A percentile compares a stretch with the other conserved stretches of the same genome.
Conservation (phyloP, 2,329 filamentous ascomycete species). For the Calycina marina region DNA sequence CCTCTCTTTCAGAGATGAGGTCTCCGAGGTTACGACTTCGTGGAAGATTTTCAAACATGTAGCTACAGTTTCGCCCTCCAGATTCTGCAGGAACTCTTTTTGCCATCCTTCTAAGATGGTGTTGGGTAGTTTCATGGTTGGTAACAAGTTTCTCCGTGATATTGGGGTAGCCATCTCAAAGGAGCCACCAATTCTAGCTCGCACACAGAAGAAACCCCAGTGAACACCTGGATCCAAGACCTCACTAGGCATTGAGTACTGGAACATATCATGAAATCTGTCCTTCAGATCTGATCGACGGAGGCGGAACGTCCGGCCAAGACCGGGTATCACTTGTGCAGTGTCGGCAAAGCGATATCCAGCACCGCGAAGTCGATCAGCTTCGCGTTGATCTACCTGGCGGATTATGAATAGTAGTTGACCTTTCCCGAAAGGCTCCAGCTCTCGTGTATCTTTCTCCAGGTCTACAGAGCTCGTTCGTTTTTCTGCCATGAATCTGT, state of each 20-base stretch:
- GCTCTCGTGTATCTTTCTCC: neutral
- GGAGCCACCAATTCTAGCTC: conserved; percentile 30
- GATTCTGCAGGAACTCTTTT: conserved; percentile 31
- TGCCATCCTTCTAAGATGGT: conserved; percentile 40
- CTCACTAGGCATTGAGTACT: conserved; percentile 33
- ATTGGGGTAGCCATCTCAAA: conserved; percentile 23
- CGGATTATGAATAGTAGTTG: conserved; percentile 72
- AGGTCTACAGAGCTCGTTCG: neutral
- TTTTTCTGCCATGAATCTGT: neutral
- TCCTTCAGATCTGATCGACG: conserved; percentile 42
- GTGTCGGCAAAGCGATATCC: conserved; percentile 68
- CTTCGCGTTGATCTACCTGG: conserved; percentile 42
- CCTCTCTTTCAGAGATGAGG: conserved; percentile 25
- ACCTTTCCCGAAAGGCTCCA: conserved; percentile 42
- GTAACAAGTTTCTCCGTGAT: conserved; percentile 41
- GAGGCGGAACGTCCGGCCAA: conserved; percentile 64
- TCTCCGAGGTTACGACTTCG: conserved; percentile 21
- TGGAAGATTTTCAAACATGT: conserved; percentile 26
- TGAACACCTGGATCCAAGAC: conserved; percentile 39
- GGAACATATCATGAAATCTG: conserved; percentile 50
- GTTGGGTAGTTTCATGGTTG: conserved; percentile 39
- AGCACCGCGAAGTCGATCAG: conserved; percentile 47
- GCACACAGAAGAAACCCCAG: conserved; percentile 42
- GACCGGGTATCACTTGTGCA: conserved; percentile 50
- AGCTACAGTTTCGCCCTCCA: conserved; percentile 32